Evolutionary conservation across 441 rosid species (phyloP), one percentile per base, ranked within the genome.

Genomic region (Daphne laureola): DNA sequence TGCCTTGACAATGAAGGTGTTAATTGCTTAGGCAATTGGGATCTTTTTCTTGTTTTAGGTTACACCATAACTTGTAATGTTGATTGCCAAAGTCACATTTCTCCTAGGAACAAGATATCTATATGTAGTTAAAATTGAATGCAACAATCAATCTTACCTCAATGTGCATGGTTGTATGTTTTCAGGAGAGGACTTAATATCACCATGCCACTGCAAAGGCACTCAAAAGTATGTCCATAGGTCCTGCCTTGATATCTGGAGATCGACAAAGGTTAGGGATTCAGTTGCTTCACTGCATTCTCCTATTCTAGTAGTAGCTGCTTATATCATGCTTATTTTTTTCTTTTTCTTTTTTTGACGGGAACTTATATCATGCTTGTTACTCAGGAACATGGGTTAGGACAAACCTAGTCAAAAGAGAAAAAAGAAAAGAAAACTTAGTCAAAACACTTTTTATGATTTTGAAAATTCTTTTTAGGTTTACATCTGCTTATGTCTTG

Each of bases 221-320:
- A 94, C 99, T 69, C 98, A 94, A 62, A 94, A 87, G 72, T 83
- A 86, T 70, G 99, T 90, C 45, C 99, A 94, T 64, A 87, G 98
- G 65, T 84, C 86, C 40, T 94, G 98, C 63, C 98, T 94, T 46
- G 98, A 94, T 80, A 83, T 86, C 26, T 90, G 99, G 99, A 79
- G 99, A 50, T 88, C 99, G n/a, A 94, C 98, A 53, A 94, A 94
- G 98, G 99, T 83, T 62, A 61, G 38, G 59, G 41, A 16, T 57
- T 45, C 13, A 38, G 23, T 63, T 47, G 52, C 54, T 62, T 49
- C 42, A 40, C 51, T 47, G 51, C 41, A 38, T 18, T 62, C 55
- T 23, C 23, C 49, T 69, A 17, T 25, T 41, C 46, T 51, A 52
- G 49, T 31, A 57, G 14, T 54, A 51, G 60, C 41, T 46, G 42